Percentiles rank a stretch among this genome's conserved stretches.
phyloP scores from a whole-genome alignment of 768 basidiomycete species.

The Phylloporus rhodoxanthus region DNA sequence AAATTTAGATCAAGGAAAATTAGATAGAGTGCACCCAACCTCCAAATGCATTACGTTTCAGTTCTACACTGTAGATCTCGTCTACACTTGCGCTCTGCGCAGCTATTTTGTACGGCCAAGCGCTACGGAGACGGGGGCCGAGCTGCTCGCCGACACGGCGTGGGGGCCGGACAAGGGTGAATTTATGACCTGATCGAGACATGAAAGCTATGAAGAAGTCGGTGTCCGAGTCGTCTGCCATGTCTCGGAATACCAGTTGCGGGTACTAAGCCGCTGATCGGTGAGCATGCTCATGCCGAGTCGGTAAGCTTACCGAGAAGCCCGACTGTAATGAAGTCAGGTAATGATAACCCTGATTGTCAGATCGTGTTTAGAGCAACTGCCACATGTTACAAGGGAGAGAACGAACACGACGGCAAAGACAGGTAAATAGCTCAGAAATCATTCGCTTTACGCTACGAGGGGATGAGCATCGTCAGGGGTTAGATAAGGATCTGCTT shows the following conservation, averaged over 20 bases:
- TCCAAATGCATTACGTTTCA: constrained; percentile 40
- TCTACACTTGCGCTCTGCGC: constrained; percentile 43
- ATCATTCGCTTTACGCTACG: constrained; percentile 57
- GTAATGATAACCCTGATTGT: constrained; percentile 63
- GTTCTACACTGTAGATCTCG: constrained; percentile 49
- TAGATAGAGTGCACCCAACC: constrained; percentile 15
- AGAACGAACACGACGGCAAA: constrained; percentile 49
- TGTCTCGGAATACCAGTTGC: constrained; percentile 61
- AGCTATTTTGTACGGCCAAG: constrained; percentile 39
- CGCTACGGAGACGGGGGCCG: constrained; percentile 33
- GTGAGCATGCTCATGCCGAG: constrained; percentile 3
- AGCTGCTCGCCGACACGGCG: constrained; percentile 34
- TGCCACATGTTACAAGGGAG: constrained; percentile 5
- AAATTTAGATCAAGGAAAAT: not conserved
- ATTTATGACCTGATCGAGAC: constrained; percentile 52
- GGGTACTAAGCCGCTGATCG: constrained; percentile 38
- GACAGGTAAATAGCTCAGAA: constrained; percentile 51
- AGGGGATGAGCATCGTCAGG: constrained; percentile 18
- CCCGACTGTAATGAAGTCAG: constrained; percentile 56
- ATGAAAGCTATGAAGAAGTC: constrained; percentile 64
- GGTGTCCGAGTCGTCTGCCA: constrained; percentile 41
- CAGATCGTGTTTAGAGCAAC: constrained; percentile 7
- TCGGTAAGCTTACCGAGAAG: constrained; percentile 39
- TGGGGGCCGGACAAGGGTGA: constrained; percentile 42
- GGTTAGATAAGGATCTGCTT: constrained; percentile 16